phyloP scores from a whole-genome alignment of 2,329 filamentous ascomycete species.

The Claviceps humidiphila region DNA sequence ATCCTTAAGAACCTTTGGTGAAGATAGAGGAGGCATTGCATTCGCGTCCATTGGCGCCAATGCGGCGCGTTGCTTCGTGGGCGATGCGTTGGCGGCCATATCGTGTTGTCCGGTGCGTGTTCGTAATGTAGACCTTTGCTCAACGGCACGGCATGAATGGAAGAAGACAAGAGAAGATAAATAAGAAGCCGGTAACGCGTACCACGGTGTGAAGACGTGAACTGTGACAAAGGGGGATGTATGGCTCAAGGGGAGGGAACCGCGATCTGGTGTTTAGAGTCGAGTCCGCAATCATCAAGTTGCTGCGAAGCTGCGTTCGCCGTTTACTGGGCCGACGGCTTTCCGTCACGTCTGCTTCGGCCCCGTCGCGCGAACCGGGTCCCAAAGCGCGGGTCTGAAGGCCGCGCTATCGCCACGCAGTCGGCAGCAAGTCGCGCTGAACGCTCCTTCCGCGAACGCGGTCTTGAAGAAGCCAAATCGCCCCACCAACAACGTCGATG shows the following conservation, averaged over 20 bases:
- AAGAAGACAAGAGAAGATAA: not conserved
- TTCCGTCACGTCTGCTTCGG: not conserved
- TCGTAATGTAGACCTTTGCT: not conserved
- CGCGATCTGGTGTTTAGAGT: not conserved
- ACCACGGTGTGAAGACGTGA: not conserved
- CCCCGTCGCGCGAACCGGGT: not conserved
- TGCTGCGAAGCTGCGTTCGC: not conserved
- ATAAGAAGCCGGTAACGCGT: not conserved
- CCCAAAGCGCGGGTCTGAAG: not conserved
- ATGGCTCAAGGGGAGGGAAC: not conserved
- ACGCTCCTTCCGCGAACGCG: not conserved
- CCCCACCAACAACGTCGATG: not conserved
- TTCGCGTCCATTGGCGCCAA: conserved; percentile 34
- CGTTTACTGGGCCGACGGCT: not conserved
- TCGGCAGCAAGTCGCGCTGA: not conserved
- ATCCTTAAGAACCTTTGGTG: conserved; percentile 7
- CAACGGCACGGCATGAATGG: not conserved
- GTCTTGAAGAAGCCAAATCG: not conserved
- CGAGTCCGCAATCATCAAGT: not conserved
- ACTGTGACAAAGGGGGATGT: not conserved
- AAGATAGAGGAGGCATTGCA: conserved; percentile 20
- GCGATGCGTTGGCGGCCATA: conserved; percentile 14
- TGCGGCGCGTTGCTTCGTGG: conserved; percentile 35
- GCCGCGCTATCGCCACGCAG: not conserved
- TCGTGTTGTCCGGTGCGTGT: not conserved